These are phyloP conservation scores for Cytospora piceicola DNA, from an alignment of 2,329 filamentous ascomycete genomes.

Conservation along the genomic window DNA sequence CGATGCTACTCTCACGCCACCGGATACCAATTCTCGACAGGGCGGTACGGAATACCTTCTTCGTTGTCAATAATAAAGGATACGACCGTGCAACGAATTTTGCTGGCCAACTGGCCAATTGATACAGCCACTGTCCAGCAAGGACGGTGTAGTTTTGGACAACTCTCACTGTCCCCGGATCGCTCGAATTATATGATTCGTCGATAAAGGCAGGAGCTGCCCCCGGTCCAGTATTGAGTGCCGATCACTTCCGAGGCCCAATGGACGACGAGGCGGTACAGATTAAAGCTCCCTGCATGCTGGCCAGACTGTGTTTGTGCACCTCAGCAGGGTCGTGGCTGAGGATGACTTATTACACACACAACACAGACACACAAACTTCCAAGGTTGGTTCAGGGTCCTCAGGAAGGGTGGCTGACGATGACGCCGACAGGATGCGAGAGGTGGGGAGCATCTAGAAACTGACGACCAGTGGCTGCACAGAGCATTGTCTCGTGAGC, in stretches of 20 bases:
- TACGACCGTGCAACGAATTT: slow-evolving; percentile 14
- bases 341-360: slow-evolving; percentile 9
- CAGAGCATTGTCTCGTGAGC: neutral
- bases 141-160: slow-evolving; percentile 12
- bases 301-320: slow-evolving; percentile 29
- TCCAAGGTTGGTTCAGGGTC: slow-evolving; percentile 8
- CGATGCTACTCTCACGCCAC: slow-evolving; percentile 6
- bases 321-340: slow-evolving; percentile 10
- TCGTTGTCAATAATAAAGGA: slow-evolving; percentile 5
- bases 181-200: slow-evolving; percentile 29
- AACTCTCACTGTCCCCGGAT: slow-evolving; percentile 11
- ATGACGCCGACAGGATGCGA: slow-evolving; percentile 22
- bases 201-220: slow-evolving; percentile 22
- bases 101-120: slow-evolving; percentile 11
- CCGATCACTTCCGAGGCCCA: slow-evolving; percentile 13
- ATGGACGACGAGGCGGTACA: slow-evolving; percentile 6
- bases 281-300: slow-evolving; percentile 4
- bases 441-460: slow-evolving; percentile 12
- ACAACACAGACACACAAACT: neutral
- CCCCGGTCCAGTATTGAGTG: slow-evolving; percentile 15
- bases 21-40: neutral
- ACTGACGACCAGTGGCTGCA: slow-evolving; percentile 13
- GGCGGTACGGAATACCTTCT: neutral
- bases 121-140: slow-evolving; percentile 14
- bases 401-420: slow-evolving; percentile 24